Base-by-base conservation (phyloP, 2,329 filamentous ascomycete species). In the Zymoseptoria crescenta region DNA sequence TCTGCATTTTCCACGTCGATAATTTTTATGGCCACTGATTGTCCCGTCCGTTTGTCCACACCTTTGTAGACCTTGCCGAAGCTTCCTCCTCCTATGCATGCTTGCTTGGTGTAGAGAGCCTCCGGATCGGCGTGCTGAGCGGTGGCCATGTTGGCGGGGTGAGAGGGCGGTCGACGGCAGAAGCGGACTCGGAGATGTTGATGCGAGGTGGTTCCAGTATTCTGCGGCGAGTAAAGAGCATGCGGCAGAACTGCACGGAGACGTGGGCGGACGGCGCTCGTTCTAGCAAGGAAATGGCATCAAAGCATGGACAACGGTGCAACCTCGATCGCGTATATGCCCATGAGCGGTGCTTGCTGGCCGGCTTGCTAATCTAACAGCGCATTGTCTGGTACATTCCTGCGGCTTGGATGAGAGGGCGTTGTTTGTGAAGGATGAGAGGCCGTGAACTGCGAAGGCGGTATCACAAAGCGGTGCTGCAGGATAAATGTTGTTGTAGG, bases 61-160 rank as follows among this genome's bases (percentile, higher is more conserved):
- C 94, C 94, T 83, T 97, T 97, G 83, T 93, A 99, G 62, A 99
- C 94, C 76, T 95, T 96, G 71, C 94, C 94, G 78, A 99, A 99
- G 76, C 93, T 97, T 62, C 94, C 94, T 68, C 94, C 94, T 68
- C 94, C 93, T 91, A 80, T 80, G 70, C 78, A 80, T 67, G 76
- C 74, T 67, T 80, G 78, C 77, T 96, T 96, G 62, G 90, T 95
- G 75, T 96, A 99, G 56, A 97, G 82, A 62, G 87, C 84, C 77
- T 95, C 91, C 3, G 94, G 94, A 76, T 97, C 93, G 57, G 89
- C 81, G 58, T 64, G 67, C 62, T 68, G 64, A 30, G 62, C 64
- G 55, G 63, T 58, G 24, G 67, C 65, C 67, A 69, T 69, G 52
- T 29, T 55, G 54, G 30, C 7, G 28, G 16, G 35, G 16, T 8